These are phyloP conservation scores for Boletus rubroflammeus DNA, from an alignment of 768 basidiomycete species.

Conservation along the genomic window DNA sequence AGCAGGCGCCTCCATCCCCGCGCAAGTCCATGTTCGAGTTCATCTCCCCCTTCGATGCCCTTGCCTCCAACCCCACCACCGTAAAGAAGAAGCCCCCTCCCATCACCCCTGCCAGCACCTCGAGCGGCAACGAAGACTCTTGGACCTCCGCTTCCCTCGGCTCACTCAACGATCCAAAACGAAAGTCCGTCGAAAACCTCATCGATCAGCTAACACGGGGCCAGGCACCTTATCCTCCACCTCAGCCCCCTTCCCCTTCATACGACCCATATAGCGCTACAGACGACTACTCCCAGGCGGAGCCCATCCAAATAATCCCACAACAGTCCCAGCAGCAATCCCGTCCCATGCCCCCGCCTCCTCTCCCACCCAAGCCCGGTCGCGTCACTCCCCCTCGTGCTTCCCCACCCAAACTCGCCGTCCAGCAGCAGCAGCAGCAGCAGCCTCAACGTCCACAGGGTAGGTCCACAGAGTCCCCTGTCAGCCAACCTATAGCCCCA, in stretches of 20 bases:
- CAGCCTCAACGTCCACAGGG: constrained; percentile 40
- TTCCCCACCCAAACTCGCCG: constrained; percentile 62
- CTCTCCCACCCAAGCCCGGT: constrained; percentile 58
- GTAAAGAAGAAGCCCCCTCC: constrained; percentile 73
- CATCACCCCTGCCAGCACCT: constrained; percentile 35
- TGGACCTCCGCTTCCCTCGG: constrained; percentile 42
- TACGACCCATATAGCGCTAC: constrained; percentile 37
- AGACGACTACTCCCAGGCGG: constrained; percentile 46
- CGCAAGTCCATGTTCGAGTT: constrained; percentile 86
- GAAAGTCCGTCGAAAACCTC: constrained; percentile 80
- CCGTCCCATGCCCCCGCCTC: constrained; percentile 47
- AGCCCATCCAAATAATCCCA: constrained; percentile 21
- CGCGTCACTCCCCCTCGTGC: constrained; percentile 52
- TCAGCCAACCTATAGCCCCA: constrained; percentile 39
- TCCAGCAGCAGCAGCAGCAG: constrained; percentile 47
- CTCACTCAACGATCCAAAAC: constrained; percentile 50
- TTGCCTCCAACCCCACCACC: constrained; percentile 44
- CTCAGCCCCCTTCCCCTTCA: constrained; percentile 37
- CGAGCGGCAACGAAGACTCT: constrained; percentile 54
- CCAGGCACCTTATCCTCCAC: constrained; percentile 32
- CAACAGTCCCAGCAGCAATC: constrained; percentile 30
- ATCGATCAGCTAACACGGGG: constrained; percentile 66
- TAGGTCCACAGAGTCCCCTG: constrained; percentile 50
- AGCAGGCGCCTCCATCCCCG: constrained; percentile 59
- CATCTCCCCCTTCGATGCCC: constrained; percentile 79